Base-by-base conservation (phyloP, 2,329 filamentous ascomycete species). In the Beauveria sp. region DNA sequence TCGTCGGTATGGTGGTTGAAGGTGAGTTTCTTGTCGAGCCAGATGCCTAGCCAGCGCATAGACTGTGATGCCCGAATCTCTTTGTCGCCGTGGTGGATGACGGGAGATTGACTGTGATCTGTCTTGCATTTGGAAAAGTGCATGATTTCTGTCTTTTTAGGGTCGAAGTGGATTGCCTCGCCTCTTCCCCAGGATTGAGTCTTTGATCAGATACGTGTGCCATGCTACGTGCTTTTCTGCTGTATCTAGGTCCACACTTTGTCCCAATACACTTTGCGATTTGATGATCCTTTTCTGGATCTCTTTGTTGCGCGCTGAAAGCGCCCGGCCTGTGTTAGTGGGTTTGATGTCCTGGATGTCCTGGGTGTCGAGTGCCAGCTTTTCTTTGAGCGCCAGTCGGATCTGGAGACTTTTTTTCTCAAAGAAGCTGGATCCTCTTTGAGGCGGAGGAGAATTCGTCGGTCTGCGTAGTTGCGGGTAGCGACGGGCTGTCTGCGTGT, bases 11-110 rank as follows among this genome's bases (percentile, higher is more conserved):
- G 47, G 57, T 59, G 22, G 46, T 59, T 51, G 30, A 59, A 52
- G 57, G 57, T 59, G 47, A 59, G 57, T 59, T 52, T 52, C 57
- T 59, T 59, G 40, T 59, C 47, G 18, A 59, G 38, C 57, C 38
- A 59, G 18, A 52, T 59, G 38, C 46, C 47, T 4, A 59, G 57
- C 47, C 38, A 52, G 9, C 47, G 38, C 38, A 59, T 51, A 20
- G 47, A 51, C 38, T 1, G 18, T 5, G 38, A 34, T 43, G 38
- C 57, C 34, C 26, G 47, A 46, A 59, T 59, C 28, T 52, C 57
- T 12, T 59, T 59, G 38, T 59, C 47, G 38, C 57, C 38, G 20
- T 59, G 38, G 46, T 59, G 12, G 20, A 59, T 59, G 46, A 58
- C 16, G 8, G 46, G 56, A 20, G 56, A 58, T 50, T 12, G 12